phyloP scores from a whole-genome alignment of 208 protist genomes.

The Trypanosoma caninum region DNA sequence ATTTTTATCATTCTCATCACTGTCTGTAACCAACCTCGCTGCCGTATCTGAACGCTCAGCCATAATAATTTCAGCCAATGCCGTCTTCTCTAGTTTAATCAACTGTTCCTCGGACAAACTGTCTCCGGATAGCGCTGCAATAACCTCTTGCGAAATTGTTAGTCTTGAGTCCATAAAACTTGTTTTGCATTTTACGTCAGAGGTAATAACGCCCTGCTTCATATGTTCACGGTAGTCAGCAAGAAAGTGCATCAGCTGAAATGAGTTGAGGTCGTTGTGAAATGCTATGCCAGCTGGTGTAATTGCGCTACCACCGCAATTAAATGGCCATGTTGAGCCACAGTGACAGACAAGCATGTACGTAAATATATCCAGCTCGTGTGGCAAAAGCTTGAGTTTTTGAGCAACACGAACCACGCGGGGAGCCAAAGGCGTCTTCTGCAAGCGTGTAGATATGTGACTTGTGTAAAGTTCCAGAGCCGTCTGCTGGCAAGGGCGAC shows the following conservation, averaged over 20 bases:
- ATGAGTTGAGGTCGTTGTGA: slow-evolving; percentile 50
- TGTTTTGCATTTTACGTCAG: slow-evolving; percentile 42
- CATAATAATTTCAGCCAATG: slow-evolving; percentile 67
- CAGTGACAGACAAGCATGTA: slow-evolving; percentile 78
- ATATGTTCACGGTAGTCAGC: slow-evolving; percentile 70
- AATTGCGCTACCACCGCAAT: slow-evolving; percentile 32
- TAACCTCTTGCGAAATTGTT: slow-evolving; percentile 69
- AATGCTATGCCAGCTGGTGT: slow-evolving; percentile 49
- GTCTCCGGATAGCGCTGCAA: slow-evolving; percentile 72
- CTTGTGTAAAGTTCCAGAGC: slow-evolving; percentile 18
- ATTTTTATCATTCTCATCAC: neutral
- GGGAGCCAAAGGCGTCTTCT: slow-evolving; percentile 47
- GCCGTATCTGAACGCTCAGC: slow-evolving; percentile 6
- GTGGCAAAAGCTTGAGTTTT: slow-evolving; percentile 43
- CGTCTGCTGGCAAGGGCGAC: slow-evolving; percentile 41
- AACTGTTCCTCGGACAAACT: slow-evolving; percentile 79
- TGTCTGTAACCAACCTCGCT: neutral
- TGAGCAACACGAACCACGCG: slow-evolving; percentile 64
- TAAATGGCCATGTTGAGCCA: slow-evolving; percentile 21
- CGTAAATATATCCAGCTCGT: slow-evolving; percentile 49
- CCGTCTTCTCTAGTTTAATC: slow-evolving; percentile 91
- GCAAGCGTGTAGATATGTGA: slow-evolving; percentile 32
- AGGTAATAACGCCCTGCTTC: slow-evolving; percentile 76
- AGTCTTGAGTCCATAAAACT: slow-evolving; percentile 67
- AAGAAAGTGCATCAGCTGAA: slow-evolving; percentile 75